Evolutionary conservation across 2,329 filamentous ascomycete genomes (phyloP), one percentile per base, ranked within the genome.

Genomic region (Talaromyces sp.): DNA sequence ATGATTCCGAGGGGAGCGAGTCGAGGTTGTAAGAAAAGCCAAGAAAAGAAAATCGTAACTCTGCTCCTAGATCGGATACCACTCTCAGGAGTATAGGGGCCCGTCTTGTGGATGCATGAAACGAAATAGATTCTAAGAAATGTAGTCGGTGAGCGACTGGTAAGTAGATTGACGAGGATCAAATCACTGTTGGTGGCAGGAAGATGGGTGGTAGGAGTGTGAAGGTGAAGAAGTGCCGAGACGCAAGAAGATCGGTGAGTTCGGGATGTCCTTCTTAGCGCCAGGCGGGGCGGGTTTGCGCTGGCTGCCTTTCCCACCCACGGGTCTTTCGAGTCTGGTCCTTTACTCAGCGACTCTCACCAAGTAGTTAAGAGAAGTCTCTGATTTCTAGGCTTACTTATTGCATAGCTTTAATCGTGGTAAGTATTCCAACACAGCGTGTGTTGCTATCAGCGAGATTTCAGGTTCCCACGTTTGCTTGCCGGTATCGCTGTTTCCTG

Each of bases 181-280:
- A 37, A 37, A 33, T 56, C 50, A 58, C 37, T 2, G 54, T 58
- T 31, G 54, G 47, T 61, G 37, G 37, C 22, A 47, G 39, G 22
- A 27, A 35, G 58, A 47, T 24, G 59, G 68, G 64, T 63, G 67
- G 68, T 67, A 67, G 68, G 70, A 68, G 71, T 69, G 68, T 67
- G 68, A 67, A 62, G 70, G 69, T 70, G 72, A 69, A 70, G 71
- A 70, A 73, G 71, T 69, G 70, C 69, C 71, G 74, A 72, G 74
- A 76, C 73, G 73, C 73, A 75, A 72, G 74, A 76, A 31, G 58
- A 57, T 62, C 65, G 60, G 64, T 66, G 61, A 47, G 41, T 66
- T 65, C 63, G 67, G 67, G 67, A 66, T 59, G 65, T 61, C 54
- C 58, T 43, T 24, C 56, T 39, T 41, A 35, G 27, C 27, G 50